Base-by-base conservation (phyloP, 805 yeast species). In the Candida nanaspora region DNA sequence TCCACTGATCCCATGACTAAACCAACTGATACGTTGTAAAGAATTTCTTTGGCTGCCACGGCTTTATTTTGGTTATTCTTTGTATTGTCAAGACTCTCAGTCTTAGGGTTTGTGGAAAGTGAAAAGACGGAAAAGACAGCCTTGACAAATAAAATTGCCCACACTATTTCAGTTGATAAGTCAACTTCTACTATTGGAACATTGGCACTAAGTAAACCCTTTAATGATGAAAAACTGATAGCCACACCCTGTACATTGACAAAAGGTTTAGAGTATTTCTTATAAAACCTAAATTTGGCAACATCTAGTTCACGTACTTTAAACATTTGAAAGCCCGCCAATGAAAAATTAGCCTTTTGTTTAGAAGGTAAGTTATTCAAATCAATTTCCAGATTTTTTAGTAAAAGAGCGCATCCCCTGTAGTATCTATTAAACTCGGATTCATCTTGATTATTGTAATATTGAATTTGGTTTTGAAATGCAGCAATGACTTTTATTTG, bases 161-260 rank as follows among this genome's bases (percentile, higher is more conserved):
- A 61, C 16, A 59, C 33, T 4, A 50, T 51, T 38, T 61, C 65
- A n/a, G 55, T 51, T 3, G 63, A 56, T 3, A 61, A 15, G 1
- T 38, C 38, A 1, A 45, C 35, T 34, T 61, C 62, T 10, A 61
- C 35, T 7, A 53, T 15, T 3, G 66, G 65, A 3, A 61, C 7
- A 4, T 45, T 40, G 4, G 44, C 19, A 3, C 53, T 47, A 7
- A 61, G 37, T 26, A 47, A 40, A 35, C 52, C 30, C 18, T 46
- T 41, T 4, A 39, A 27, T 4, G 34, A 25, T 16, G 40, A 44
- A 26, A 52, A 56, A 18, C 44, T 50, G 22, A 45, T 3, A 15
- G 41, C 39, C 10, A 49, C 39, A 1, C 46, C 39, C 13, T 43
- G 37, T 4, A 49, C 18, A 13, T 37, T 26, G 9, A 57, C 15